Base-by-base conservation (phyloP, 257 asterid genomes). In the Scutellaria barbata region DNA sequence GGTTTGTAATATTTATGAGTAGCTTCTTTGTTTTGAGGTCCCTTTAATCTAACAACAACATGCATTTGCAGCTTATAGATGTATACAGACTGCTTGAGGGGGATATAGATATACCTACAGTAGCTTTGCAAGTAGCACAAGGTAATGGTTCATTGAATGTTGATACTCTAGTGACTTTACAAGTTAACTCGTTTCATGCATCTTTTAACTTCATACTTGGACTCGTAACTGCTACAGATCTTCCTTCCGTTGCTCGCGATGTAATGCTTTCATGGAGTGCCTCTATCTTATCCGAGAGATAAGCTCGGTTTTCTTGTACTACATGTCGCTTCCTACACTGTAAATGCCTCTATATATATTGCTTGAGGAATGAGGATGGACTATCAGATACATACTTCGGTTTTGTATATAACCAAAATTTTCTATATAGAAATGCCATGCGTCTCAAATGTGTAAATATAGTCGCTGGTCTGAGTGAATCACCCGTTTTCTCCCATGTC, bases 181-280 rank as follows among this genome's bases (percentile, higher is more conserved):
- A 33, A 42, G 40, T 61, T 22, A 17, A 58, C 48, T 58, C 35
- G 42, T 50, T 50, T 40, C 51, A 39, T 43, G 47, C 72, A 16
- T 8, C 25, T 53, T 74, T 43, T 52, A 22, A 61, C 42, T 6
- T 74, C 45, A 63, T 48, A 10, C 41, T 8, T 66, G 66, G 79
- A 45, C 52, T 54, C 47, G 30, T 9, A 10, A 56, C 55, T 83
- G 68, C 71, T 75, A 67, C 92, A 94, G 99, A 91, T 69, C 81
- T 94, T 46, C 99, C 99, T 59, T 94, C 95, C 9, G 86, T 93
- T 81, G 98, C 96, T 68, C 92, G 98, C 50, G 98, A 93, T 58
- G 83, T 88, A 35, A 81, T 93, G 72, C 98, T 93, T 39, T 90
- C 98, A 6, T 93, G 98, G 98, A 93, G 90, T 69, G 84, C 82